Evolutionary conservation across 129 eudicot species (phyloP), one percentile per base, ranked within the genome.

Genomic region (Lactuca sativa): DNA sequence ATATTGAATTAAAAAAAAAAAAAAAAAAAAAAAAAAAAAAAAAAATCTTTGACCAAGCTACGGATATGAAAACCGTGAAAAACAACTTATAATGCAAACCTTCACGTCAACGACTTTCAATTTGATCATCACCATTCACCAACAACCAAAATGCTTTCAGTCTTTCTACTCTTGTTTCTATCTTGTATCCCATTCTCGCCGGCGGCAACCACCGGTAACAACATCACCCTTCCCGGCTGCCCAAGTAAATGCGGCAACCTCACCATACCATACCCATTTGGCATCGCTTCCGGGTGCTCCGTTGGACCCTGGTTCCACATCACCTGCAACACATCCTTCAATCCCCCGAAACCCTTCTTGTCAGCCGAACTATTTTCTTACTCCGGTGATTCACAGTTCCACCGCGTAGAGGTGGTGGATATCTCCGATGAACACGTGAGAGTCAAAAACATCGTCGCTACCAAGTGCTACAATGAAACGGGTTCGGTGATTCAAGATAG

Each of bases 261-360:
- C 5, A 81, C 73, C 37, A 64, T 81, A 31, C 76, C 79, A 41
- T 81, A 66, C 77, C 86, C 86, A 3, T 81, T 81, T 33, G 82
- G 86, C 33, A 56, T 78, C 56, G 81, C 63, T 67, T 74, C 69
- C 7, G 68, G 75, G 54, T 82, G 83, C 62, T 74, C 71, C 21
- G 8, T 78, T 4, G 34, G 47, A 34, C 15, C 56, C 2, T 15
- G 10, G 44, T 82, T 74, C 54, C 65, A 69, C 15, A 56, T 82
- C 63, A 78, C 34, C 40, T 82, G 87, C 76, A 79, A 73, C 75
- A 18, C 67, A 47, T 58, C 81, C 36, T 59, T 13, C 44, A 56
- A 52, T 59, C 81, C 83, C 32, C 81, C 84, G 0, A 53, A 77
- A 60, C 33, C 79, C 57, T 62, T 66, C 52, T 54, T 73, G n/a